Evolutionary conservation across 768 basidiomycete genomes (phyloP).

Genomic region (Boletus pseudopeckii): DNA sequence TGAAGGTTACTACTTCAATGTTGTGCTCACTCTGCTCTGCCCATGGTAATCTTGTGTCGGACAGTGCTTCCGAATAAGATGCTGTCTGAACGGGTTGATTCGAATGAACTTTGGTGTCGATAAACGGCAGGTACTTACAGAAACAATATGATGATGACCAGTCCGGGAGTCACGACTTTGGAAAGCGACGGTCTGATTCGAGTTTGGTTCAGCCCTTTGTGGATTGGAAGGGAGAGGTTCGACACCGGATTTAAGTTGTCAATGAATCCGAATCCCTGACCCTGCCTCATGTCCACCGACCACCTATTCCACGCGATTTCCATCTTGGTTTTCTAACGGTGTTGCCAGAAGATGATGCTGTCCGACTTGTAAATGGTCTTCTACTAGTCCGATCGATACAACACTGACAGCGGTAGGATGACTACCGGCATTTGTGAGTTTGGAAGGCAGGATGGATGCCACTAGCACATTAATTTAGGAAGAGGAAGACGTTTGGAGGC

Average conservation of each 20-base stretch:
- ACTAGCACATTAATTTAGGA: neutral
- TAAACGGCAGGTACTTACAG: conserved; percentile 8
- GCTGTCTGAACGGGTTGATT: neutral
- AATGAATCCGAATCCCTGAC: conserved; percentile 2
- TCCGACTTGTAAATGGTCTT: neutral
- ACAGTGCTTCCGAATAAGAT: neutral
- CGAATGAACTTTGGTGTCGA: neutral
- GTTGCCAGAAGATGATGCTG: neutral
- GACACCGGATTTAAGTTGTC: neutral
- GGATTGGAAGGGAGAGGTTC: neutral
- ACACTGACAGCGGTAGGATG: neutral
- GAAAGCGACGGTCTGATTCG: neutral
- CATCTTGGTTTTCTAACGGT: conserved; percentile 8
- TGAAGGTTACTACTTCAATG: neutral
- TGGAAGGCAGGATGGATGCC: neutral
- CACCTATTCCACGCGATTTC: conserved; percentile 9
- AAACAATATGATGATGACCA: neutral
- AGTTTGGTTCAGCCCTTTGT: neutral
- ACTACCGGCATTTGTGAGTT: neutral
- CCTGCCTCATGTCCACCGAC: conserved; percentile 17
- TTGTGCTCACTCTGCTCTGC: conserved; percentile 14
- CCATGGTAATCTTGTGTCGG: conserved; percentile 3
- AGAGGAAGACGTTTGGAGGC: neutral
- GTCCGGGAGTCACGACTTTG: neutral
- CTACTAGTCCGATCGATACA: neutral